These are phyloP conservation scores for Gonapodya prolifera DNA, from an alignment of 192 early-diverging fungal genomes.

Conservation along the genomic window DNA sequence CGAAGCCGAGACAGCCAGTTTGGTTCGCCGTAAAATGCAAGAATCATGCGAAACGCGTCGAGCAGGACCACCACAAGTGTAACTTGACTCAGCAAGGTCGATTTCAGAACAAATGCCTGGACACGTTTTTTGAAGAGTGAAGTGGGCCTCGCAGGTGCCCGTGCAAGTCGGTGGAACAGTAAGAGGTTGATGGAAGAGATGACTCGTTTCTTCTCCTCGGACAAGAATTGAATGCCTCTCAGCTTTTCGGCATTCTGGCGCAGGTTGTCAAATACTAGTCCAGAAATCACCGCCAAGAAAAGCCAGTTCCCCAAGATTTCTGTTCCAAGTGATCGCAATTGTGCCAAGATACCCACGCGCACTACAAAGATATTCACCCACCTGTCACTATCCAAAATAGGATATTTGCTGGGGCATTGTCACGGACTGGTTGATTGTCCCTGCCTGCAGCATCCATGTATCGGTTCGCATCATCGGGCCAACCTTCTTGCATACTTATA, in stretches of 20 bases:
- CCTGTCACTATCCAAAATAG: not conserved
- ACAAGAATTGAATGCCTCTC: not conserved
- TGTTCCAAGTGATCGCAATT: no score
- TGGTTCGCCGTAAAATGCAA: not conserved
- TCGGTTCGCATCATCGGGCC: not conserved
- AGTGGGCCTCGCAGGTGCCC: not conserved
- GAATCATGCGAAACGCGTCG: not conserved
- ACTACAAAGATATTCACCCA: no score
- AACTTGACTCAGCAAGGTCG: not conserved
- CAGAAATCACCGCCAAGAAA: not conserved
- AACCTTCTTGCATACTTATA: not conserved
- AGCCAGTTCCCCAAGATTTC: not conserved
- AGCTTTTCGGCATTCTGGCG: not conserved
- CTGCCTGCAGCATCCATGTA: not conserved
- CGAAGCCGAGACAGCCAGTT: not conserved
- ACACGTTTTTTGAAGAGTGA: not conserved
- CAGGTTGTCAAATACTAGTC: not conserved
- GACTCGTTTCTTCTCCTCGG: not conserved
- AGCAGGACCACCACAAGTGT: not conserved
- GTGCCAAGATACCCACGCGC: no score
- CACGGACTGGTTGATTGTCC: not conserved
- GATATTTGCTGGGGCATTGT: not conserved
- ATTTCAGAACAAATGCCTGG: not conserved
- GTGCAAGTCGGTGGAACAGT: not conserved
- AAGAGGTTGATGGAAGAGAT: not conserved